A percentile compares a stretch with the other conserved stretches of the same genome.
These are phyloP conservation scores for Chrysosporium queenslandicum DNA, from an alignment of 2,329 filamentous ascomycete genomes.

Conservation along the genomic window DNA sequence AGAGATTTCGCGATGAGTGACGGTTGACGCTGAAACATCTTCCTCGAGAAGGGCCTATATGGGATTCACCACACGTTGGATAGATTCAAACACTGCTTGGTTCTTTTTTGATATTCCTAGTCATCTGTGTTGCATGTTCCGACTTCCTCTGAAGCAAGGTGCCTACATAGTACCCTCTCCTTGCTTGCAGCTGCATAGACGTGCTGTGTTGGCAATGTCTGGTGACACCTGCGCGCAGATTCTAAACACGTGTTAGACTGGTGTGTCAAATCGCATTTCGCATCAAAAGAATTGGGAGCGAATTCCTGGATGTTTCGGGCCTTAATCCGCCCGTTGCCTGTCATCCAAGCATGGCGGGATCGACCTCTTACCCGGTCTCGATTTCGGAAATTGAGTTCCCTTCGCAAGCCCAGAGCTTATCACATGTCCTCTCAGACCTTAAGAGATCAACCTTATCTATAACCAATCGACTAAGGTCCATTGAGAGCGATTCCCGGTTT, in stretches of 20 bases:
- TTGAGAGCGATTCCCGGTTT: slow-evolving; percentile 65
- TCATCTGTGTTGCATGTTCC: too few relatives aligned
- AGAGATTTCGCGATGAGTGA: background rate
- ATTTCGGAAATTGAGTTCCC: slow-evolving; percentile 45
- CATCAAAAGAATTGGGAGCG: background rate
- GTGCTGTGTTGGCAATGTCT: background rate
- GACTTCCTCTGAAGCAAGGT: too few relatives aligned
- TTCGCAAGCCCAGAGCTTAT: slow-evolving; percentile 49
- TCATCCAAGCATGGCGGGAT: slow-evolving; percentile 20
- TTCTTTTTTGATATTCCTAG: too few relatives aligned
- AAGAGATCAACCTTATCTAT: slow-evolving; percentile 68
- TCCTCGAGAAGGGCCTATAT: too few relatives aligned
- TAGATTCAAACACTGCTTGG: too few relatives aligned
- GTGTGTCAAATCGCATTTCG: background rate
- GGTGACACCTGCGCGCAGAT: slow-evolving; percentile 1
- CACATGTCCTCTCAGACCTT: slow-evolving; percentile 58
- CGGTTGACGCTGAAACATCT: too few relatives aligned
- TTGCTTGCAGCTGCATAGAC: background rate
- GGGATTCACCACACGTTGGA: too few relatives aligned
- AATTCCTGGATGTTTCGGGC: background rate
- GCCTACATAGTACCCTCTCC: too few relatives aligned
- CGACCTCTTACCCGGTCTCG: slow-evolving; percentile 27
- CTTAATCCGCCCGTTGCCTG: background rate
- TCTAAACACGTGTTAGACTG: background rate
- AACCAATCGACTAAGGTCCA: slow-evolving; percentile 70